These are phyloP conservation scores for Stipa capillata DNA, from an alignment of 176 grass and related monocot species.

Conservation along the genomic window DNA sequence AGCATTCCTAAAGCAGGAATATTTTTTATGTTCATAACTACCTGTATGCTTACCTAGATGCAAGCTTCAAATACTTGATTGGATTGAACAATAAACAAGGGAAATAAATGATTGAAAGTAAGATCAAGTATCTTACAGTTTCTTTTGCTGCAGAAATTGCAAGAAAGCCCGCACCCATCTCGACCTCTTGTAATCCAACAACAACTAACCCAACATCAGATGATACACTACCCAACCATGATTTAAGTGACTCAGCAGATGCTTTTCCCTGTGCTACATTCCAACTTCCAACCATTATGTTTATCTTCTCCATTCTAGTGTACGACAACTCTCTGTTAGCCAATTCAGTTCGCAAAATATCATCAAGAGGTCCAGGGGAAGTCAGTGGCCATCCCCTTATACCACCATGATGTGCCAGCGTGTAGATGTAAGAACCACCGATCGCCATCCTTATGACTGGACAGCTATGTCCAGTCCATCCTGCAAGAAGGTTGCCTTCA, in stretches of 20 bases:
- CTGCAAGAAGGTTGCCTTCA: constrained; percentile 75
- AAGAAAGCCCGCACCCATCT: constrained; percentile 98
- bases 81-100: neutral
- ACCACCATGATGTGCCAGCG: constrained; percentile 86
- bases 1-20: neutral
- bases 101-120: neutral
- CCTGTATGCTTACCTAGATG: neutral
- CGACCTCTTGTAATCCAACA: constrained; percentile 96
- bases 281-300: constrained; percentile 91
- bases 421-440: constrained; percentile 69
- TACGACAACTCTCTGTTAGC: constrained; percentile 67
- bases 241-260: constrained; percentile 61
- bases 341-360: constrained; percentile 69
- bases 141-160: constrained; percentile 98
- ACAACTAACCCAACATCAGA: constrained; percentile 85
- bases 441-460: constrained; percentile 86
- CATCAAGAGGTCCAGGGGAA: constrained; percentile 86
- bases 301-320: constrained; percentile 88
- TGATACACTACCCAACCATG: constrained; percentile 78
- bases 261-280: constrained; percentile 97
- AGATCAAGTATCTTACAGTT: constrained; percentile 67
- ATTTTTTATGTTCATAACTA: neutral
- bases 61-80: neutral
- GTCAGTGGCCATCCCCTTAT: constrained; percentile 83
- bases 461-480: constrained; percentile 80